Percentiles rank a stretch among this genome's conserved stretches.
Evolutionary conservation across 306 rosid genomes (phyloP).

Genomic region (Cicer chorassanicum): DNA sequence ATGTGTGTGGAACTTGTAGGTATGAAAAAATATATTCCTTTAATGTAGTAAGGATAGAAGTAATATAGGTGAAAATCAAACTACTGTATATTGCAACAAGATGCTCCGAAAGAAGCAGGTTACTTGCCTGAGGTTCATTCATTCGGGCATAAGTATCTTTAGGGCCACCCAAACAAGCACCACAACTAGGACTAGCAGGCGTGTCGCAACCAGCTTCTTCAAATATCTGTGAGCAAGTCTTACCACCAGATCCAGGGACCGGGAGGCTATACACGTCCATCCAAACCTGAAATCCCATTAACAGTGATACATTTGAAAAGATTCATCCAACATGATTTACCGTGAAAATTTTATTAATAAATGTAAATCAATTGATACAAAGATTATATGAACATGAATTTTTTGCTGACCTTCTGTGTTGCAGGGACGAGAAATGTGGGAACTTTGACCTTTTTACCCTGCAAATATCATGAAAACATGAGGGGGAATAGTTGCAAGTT

Average conservation of each 20-base stretch:
- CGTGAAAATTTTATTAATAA: background rate
- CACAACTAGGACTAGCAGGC: slow-evolving; percentile 96
- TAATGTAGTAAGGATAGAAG: slow-evolving; percentile 17
- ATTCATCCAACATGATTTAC: slow-evolving; percentile 35
- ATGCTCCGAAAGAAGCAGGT: slow-evolving; percentile 26
- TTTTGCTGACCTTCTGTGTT: slow-evolving; percentile 81
- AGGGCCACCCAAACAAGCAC: slow-evolving; percentile 98
- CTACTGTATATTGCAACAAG: slow-evolving; percentile 5
- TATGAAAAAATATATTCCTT: background rate
- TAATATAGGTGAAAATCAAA: slow-evolving; percentile 21
- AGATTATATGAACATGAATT: slow-evolving; percentile 24
- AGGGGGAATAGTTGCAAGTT: slow-evolving; percentile 29
- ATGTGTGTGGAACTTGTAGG: no score
- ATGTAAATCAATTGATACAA: background rate
- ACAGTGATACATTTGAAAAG: slow-evolving; percentile 7
- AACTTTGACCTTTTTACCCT: slow-evolving; percentile 93
- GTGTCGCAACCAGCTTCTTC: slow-evolving; percentile 99
- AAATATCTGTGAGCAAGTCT: slow-evolving; percentile 96
- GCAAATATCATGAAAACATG: slow-evolving; percentile 41
- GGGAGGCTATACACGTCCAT: slow-evolving; percentile 79
- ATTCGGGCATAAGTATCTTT: slow-evolving; percentile 89
- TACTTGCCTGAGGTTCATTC: slow-evolving; percentile 82
- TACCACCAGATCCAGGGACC: slow-evolving; percentile 93
- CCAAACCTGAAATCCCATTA: slow-evolving; percentile 74
- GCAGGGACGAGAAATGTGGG: slow-evolving; percentile 99